phyloP scores from a whole-genome alignment of 768 basidiomycete species.

The Sporobolomyces pararoseus region DNA sequence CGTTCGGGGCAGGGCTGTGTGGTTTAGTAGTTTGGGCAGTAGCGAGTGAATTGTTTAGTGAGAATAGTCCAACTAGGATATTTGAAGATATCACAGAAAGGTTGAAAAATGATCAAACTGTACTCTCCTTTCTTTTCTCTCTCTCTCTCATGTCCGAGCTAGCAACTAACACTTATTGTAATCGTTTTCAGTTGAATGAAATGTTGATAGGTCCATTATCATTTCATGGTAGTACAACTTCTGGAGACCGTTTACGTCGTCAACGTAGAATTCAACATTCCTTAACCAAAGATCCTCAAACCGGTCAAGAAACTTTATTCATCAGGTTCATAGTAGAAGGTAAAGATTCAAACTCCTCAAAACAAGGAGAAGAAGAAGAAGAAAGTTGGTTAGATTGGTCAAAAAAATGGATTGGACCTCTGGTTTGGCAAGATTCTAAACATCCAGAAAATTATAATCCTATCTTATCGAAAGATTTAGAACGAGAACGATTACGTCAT shows the following conservation, averaged over 20 bases:
- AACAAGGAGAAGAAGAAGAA: not conserved
- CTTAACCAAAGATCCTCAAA: conserved; percentile 18
- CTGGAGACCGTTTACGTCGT: conserved; percentile 22
- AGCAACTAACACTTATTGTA: too few species aligned
- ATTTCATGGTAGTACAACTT: conserved; percentile 29
- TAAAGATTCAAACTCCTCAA: conserved; percentile 18
- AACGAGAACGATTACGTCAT: too few species aligned
- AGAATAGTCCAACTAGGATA: conserved; percentile 35
- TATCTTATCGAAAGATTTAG: not conserved
- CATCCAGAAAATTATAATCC: conserved; percentile 27
- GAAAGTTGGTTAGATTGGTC: conserved; percentile 30
- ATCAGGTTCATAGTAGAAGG: conserved; percentile 37
- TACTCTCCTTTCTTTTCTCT: conserved; percentile 1
- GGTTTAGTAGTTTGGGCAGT: conserved; percentile 25
- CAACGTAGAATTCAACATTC: conserved; percentile 26
- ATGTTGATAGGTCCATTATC: conserved; percentile 25
- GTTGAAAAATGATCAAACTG: conserved; percentile 17
- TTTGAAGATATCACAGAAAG: conserved; percentile 40
- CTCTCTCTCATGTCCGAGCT: not conserved
- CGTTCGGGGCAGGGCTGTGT: conserved; percentile 19
- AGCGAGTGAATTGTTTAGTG: conserved; percentile 32
- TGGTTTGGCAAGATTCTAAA: conserved; percentile 30
- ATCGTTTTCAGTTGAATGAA: not conserved
- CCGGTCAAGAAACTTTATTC: conserved; percentile 31
- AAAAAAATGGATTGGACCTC: conserved; percentile 36